Conservation (phyloP, 163 green algal genomes). For the Chlamydomonas reinhardtii region DNA sequence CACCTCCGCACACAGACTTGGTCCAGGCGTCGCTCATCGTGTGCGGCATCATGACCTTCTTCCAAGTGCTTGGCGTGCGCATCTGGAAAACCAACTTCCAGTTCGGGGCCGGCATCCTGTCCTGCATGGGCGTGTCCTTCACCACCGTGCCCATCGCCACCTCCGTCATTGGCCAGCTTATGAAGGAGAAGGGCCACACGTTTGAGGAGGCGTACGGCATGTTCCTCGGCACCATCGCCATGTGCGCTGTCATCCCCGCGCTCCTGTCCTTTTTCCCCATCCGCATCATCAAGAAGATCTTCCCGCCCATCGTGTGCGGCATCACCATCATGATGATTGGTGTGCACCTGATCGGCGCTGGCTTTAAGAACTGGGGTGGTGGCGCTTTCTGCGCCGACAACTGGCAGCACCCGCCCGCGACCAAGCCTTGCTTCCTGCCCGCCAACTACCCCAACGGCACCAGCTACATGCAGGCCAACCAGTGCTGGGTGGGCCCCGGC, state of each 20-base stretch:
- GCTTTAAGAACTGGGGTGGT: conserved; percentile 88
- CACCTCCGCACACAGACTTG: conserved; percentile 66
- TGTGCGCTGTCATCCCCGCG: conserved; percentile 43
- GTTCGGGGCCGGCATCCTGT: conserved; percentile 75
- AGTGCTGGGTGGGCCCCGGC: conserved; percentile 17
- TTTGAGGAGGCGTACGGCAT: conserved; percentile 76
- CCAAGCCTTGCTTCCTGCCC: conserved; percentile 50
- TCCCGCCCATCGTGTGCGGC: conserved; percentile 86
- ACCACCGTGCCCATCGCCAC: conserved; percentile 73
- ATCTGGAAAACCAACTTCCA: conserved; percentile 41
- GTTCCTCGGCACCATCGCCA: conserved; percentile 69
- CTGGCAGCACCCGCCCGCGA: conserved; percentile 38
- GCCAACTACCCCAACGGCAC: conserved; percentile 44
- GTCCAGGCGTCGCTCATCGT: conserved; percentile 81
- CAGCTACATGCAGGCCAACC: conserved; percentile 51
- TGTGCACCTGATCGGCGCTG: conserved; percentile 65
- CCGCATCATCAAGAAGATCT: conserved; percentile 61
- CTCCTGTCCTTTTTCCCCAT: conserved; percentile 68
- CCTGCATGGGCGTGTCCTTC: conserved; percentile 82
- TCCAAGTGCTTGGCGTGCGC: conserved; percentile 40
- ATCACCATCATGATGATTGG: conserved; percentile 78
- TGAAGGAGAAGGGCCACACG: conserved; percentile 56
- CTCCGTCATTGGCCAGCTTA: conserved; percentile 12
- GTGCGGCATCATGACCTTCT: conserved; percentile 77
- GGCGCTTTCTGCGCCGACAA: conserved; percentile 83